Conservation (phyloP, 2,329 filamentous ascomycete genomes). For the Mollisiaceae sp. region DNA sequence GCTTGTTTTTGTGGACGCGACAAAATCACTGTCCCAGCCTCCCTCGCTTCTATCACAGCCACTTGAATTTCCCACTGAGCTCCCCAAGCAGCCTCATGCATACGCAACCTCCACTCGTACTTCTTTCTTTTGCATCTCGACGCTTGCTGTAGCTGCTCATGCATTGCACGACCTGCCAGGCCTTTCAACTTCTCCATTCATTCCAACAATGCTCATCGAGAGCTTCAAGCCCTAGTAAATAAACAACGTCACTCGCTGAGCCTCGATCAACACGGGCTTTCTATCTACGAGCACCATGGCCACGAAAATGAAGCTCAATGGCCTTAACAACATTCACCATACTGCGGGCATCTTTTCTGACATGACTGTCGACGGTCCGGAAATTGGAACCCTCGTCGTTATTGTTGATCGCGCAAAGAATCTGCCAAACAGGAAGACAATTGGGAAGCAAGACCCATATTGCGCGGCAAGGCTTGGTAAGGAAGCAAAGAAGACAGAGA, state of each 20-base stretch:
- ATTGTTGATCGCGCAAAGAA: constrained; percentile 97
- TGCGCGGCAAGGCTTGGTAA: constrained; percentile 93
- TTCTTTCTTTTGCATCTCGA: constrained; percentile 12
- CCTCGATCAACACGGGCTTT: constrained; percentile 53
- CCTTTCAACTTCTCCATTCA: constrained; percentile 13
- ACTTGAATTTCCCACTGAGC: neutral
- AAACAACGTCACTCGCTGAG: constrained; percentile 18
- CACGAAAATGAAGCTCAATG: constrained; percentile 57
- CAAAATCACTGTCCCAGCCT: neutral
- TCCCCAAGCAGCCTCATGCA: constrained; percentile 7
- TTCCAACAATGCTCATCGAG: constrained; percentile 34
- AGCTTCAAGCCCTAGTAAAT: constrained; percentile 33
- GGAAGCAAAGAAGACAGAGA: constrained; percentile 95
- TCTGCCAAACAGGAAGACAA: constrained; percentile 92
- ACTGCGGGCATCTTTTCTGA: constrained; percentile 94
- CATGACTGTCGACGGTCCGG: constrained; percentile 89
- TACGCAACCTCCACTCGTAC: constrained; percentile 6
- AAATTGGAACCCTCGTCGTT: constrained; percentile 90
- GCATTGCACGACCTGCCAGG: constrained; percentile 15
- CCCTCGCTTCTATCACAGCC: constrained; percentile 10
- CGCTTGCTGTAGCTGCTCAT: constrained; percentile 11
- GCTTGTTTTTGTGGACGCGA: neutral
- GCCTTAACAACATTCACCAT: constrained; percentile 75
- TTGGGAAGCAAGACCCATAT: constrained; percentile 96
- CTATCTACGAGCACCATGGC: constrained; percentile 48